Evolutionary conservation across 2,329 filamentous ascomycete genomes (phyloP).

Genomic region (Dactylellina drechsleri): DNA sequence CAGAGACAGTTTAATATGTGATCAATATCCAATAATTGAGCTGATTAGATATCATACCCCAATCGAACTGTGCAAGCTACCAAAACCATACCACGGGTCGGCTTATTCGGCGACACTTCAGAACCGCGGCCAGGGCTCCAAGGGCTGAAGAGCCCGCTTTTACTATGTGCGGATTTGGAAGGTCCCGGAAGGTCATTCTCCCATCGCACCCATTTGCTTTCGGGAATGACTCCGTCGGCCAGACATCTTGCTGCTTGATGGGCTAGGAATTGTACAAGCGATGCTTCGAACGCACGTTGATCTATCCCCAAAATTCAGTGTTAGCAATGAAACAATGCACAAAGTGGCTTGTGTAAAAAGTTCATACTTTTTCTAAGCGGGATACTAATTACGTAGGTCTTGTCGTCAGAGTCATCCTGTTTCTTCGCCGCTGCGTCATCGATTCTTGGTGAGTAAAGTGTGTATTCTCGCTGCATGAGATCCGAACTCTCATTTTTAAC

Average conservation of each 20-base stretch:
- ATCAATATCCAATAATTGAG: too few species aligned
- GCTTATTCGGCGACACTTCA: slow-evolving; percentile 17
- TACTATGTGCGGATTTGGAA: neutral
- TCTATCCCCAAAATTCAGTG: slow-evolving; percentile 14
- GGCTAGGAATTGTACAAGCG: slow-evolving; percentile 42
- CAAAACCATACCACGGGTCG: slow-evolving; percentile 41
- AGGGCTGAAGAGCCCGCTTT: slow-evolving; percentile 12
- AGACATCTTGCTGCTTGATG: slow-evolving; percentile 47
- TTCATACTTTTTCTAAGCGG: slow-evolving; percentile 44
- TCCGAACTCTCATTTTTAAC: slow-evolving; percentile 52
- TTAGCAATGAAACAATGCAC: neutral
- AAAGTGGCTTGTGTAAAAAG: neutral
- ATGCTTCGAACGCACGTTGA: slow-evolving; percentile 45
- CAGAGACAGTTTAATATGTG: too few species aligned
- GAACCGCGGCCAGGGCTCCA: slow-evolving; percentile 15
- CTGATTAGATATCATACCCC: slow-evolving; percentile 10
- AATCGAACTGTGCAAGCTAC: slow-evolving; percentile 47
- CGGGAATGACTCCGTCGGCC: slow-evolving; percentile 44
- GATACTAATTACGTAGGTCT: slow-evolving; percentile 48
- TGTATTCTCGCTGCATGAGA: slow-evolving; percentile 44
- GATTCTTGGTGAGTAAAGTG: slow-evolving; percentile 46
- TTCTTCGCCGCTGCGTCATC: slow-evolving; percentile 32
- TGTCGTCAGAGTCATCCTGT: slow-evolving; percentile 23
- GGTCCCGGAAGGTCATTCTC: slow-evolving; percentile 22
- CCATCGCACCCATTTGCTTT: slow-evolving; percentile 53